Base-by-base conservation (phyloP, 495 filamentous ascomycete genomes). In the Hyaloscypha finlandica region DNA sequence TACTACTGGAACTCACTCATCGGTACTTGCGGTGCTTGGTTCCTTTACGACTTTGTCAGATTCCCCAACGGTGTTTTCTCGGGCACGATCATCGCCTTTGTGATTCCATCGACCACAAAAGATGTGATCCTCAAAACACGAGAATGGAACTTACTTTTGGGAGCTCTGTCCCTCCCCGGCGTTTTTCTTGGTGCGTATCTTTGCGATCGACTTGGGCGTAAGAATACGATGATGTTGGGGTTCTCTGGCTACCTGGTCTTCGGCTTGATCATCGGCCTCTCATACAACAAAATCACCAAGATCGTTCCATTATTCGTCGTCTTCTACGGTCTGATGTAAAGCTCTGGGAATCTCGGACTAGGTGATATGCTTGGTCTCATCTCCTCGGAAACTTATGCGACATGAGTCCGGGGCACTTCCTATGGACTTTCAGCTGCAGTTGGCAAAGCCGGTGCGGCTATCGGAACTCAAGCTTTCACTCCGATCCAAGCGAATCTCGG, bases 161-260 rank as follows among this genome's bases (percentile, higher is more conserved):
- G 77, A 25, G 71, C 75, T 25, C 71, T 85, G 31, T 67, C 79
- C 11, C 70, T 85, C 0, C 83, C 83, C 0, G 83, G 83, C 9
- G 81, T 83, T 19, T 77, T 85, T 66, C 69, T 85, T 63, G 83
- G 83, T 9, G 83, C 82, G 0, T 68, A 71, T 20, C 77, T 85
- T 1, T 83, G 80, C 61, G 77, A 84, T 55, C 64, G 69, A 3
- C 66, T 84, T 20, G 83, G 83, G 5, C 77, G 83, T 0, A 83
- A 83, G 61, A 74, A 77, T 4, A 79, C 79, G n/a, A 84, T 84
- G 81, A 84, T 84, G 79, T 68, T 85, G 11, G 83, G 82, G 2
- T 85, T 84, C 67, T 76, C 71, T 30, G 80, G 81, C n/a, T 83
- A 84, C 29, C 70, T 83, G 19, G 62, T 85, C 55, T 83, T 85